Base-by-base conservation (phyloP, 768 basidiomycete genomes). In the Psilocybe tampanensis region DNA sequence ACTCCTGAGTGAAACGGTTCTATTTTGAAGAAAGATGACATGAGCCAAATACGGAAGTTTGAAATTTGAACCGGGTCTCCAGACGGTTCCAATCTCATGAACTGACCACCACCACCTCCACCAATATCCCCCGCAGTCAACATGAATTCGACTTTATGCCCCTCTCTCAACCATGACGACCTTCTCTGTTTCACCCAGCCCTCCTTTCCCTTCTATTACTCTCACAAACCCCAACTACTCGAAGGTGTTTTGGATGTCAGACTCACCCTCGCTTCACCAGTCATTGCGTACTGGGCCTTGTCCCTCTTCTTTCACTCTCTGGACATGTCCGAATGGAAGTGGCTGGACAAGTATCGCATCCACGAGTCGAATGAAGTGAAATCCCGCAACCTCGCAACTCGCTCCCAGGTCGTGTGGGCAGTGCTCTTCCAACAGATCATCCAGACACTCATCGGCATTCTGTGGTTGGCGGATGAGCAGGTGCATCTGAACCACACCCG, bases 341-440 rank as follows among this genome's bases (percentile, higher is more conserved):
- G 86, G 81, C 80, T 97, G 32, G 86, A 95, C 60, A 85, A 82
- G 56, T 88, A 92, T 70, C 83, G 94, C 43, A 89, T 98, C 44
- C 96, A 99, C 71, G 91, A 94, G 49, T 90, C 91, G 1, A 77
- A 76, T 13, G 95, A 98, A 68, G 86, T 94, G 57, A 78, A 79
- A 56, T 71, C 82, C 2, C 79, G 85, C 55, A 98, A 98, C 70
- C 80, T 84, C 8, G 95, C 84, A 3, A 86, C 91, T 0, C 83
- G 85, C 8, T 51, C 66, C 2, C 69, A 94, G 58, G 96, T 99
- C 58, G 65, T 96, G 33, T 72, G 77, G 62, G 92, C 92, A 0
- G 95, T 99, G 52, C 48, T 96, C 8, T 60, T 94, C 44, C 97
- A 99, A 70, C 97, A 99, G 57, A 66, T 80, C 18, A 65, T 97